A percentile compares a stretch with the other conserved stretches of the same genome.
Evolutionary conservation across 139 green algal species (phyloP).

Genomic region (Nannochloris sp.): DNA sequence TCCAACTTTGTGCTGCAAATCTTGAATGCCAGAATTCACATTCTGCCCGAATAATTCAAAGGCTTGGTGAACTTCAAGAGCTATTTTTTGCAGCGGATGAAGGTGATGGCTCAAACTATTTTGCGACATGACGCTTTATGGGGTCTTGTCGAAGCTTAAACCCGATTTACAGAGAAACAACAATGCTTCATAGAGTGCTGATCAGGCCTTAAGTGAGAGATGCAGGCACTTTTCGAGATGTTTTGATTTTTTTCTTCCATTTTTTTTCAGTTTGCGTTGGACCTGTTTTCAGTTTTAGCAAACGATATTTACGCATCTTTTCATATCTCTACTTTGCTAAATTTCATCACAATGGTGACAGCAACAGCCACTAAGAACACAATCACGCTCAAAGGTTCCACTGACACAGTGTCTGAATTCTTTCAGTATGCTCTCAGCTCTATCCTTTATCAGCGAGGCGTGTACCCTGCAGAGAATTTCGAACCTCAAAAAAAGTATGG

Average conservation of each 20-base stretch:
- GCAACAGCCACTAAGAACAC: constrained; percentile 47
- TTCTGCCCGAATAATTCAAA: background rate
- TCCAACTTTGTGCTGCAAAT: background rate
- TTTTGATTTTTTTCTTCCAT: background rate
- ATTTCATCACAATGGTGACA: background rate
- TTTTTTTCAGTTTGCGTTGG: background rate
- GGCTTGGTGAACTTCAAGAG: background rate
- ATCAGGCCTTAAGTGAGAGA: too few relatives aligned
- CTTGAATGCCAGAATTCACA: background rate
- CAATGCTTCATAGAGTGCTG: too few relatives aligned
- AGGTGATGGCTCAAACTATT: too few relatives aligned
- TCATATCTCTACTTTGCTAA: too few relatives aligned
- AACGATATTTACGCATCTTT: constrained; percentile 14
- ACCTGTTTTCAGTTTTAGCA: background rate
- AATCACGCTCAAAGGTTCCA: constrained; percentile 84
- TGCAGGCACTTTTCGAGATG: background rate
- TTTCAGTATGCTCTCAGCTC: constrained; percentile 89
- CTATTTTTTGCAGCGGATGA: background rate
- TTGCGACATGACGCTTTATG: too few relatives aligned
- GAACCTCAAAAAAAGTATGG: constrained; percentile 85
- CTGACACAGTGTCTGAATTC: constrained; percentile 86
- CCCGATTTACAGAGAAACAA: too few relatives aligned
- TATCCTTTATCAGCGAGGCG: constrained; percentile 94
- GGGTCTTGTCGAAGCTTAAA: too few relatives aligned
- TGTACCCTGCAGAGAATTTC: constrained; percentile 90